phyloP scores from a whole-genome alignment of 495 filamentous ascomycete genomes.

The Xylaria cubensis region DNA sequence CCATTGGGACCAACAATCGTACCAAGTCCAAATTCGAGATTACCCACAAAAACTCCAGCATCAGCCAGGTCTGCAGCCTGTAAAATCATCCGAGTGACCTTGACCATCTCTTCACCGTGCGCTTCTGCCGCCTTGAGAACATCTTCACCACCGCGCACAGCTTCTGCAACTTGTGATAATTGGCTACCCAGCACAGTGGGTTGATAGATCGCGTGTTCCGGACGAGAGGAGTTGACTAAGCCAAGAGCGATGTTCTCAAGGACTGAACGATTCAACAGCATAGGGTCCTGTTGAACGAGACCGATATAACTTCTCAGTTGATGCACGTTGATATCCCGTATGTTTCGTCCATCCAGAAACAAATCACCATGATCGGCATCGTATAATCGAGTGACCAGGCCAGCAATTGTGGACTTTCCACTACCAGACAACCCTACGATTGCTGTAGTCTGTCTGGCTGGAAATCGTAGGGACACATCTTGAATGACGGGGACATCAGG shows the following conservation, averaged over 20 bases:
- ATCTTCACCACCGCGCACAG: conserved; percentile 36
- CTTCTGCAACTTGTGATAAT: conserved; percentile 33
- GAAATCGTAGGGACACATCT: conserved; percentile 56
- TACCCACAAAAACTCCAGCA: conserved; percentile 46
- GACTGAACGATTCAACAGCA: conserved; percentile 68
- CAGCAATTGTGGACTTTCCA: conserved; percentile 74
- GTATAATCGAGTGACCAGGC: conserved; percentile 61
- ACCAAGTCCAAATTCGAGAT: conserved; percentile 50
- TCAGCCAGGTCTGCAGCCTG: conserved; percentile 47
- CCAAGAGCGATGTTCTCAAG: conserved; percentile 74
- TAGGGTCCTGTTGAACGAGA: conserved; percentile 72
- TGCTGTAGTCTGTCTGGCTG: conserved; percentile 65
- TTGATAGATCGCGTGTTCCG: conserved; percentile 46
- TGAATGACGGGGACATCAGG: conserved; percentile 61
- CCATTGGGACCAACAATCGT: conserved; percentile 57
- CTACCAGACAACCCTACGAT: conserved; percentile 73
- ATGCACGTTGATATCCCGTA: conserved; percentile 63
- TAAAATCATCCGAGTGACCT: conserved; percentile 43
- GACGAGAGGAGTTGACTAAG: conserved; percentile 62
- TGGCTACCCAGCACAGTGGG: conserved; percentile 33
- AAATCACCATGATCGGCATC: conserved; percentile 54
- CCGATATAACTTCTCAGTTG: conserved; percentile 63
- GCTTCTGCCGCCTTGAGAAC: conserved; percentile 34
- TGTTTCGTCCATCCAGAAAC: conserved; percentile 58
- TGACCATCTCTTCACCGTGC: conserved; percentile 32